Percentiles rank a stretch among this genome's conserved stretches.
These are phyloP conservation scores for Alloteropsis semialata DNA, from an alignment of 176 grass and related monocot species.

Conservation along the genomic window DNA sequence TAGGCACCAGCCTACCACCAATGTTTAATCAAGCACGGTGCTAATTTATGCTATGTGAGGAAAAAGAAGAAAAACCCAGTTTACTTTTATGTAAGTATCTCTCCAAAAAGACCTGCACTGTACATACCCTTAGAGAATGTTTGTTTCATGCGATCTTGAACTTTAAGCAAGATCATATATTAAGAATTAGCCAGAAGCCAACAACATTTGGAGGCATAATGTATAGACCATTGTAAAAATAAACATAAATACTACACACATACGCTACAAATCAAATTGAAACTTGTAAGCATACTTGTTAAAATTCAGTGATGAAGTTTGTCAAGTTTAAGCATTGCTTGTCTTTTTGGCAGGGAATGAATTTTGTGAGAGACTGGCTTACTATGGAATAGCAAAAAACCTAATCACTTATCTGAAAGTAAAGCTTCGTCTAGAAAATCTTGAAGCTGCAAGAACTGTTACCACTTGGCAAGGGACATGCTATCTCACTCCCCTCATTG, in stretches of 20 bases:
- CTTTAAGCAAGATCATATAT: background rate
- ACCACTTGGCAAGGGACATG: constrained; percentile 92
- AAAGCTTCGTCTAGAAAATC: constrained; percentile 74
- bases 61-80: background rate
- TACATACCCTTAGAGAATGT: background rate
- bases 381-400: constrained; percentile 82
- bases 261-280: background rate
- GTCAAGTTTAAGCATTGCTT: background rate
- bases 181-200: background rate
- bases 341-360: constrained; percentile 64
- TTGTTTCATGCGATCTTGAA: background rate
- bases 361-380: constrained; percentile 82
- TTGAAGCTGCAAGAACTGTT: constrained; percentile 75
- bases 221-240: background rate
- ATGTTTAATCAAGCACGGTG: background rate
- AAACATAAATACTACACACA: background rate
- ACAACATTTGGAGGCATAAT: background rate
- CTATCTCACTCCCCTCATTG: constrained; percentile 83
- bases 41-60: background rate
- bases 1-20: background rate
- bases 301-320: constrained; percentile 1
- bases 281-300: background rate
- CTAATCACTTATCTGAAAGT: constrained; percentile 76
- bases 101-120: background rate
- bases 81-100: background rate